These are phyloP conservation scores for Heracleum sosnowskyi DNA, from an alignment of 129 eudicot genomes.

Conservation along the genomic window DNA sequence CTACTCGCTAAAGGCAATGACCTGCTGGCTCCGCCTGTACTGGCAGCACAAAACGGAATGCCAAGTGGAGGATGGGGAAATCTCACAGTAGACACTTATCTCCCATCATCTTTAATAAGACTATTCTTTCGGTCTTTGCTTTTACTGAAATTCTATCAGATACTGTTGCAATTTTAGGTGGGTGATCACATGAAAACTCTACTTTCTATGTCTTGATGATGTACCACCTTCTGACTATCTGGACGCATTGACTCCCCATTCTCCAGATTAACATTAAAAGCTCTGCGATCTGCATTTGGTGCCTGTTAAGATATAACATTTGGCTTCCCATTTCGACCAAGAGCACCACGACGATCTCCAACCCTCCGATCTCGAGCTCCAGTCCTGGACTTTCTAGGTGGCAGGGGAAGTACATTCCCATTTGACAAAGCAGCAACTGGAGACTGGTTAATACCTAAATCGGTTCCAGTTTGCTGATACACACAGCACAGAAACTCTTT, in stretches of 20 bases:
- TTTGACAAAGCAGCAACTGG: conserved; percentile 43
- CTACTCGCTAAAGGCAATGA: conserved; percentile 32
- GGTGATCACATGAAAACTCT: no score
- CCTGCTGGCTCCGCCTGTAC: conserved; percentile 55
- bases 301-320: conserved; percentile 22
- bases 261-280: conserved; percentile 29
- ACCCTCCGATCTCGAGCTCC: conserved; percentile 42
- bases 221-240: conserved; percentile 37
- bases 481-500: conserved; percentile 34
- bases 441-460: conserved; percentile 23
- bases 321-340: conserved; percentile 56
- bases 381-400: conserved; percentile 61
- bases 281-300: conserved; percentile 27
- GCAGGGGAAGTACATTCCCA: conserved; percentile 60
- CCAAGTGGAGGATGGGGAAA: conserved; percentile 84
- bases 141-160: conserved; percentile 30
- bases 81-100: conserved; percentile 36
- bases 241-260: conserved; percentile 46
- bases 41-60: conserved; percentile 52
- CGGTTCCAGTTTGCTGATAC: conserved; percentile 38
- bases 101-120: conserved; percentile 33
- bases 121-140: conserved; percentile 32
- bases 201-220: conserved; percentile 26
- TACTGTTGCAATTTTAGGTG: conserved; percentile 24
- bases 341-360: conserved; percentile 54